Evolutionary conservation across 352 stramenopile genomes (phyloP), one percentile per base, ranked within the genome.

Genomic region (Phytophthora colocasiae): DNA sequence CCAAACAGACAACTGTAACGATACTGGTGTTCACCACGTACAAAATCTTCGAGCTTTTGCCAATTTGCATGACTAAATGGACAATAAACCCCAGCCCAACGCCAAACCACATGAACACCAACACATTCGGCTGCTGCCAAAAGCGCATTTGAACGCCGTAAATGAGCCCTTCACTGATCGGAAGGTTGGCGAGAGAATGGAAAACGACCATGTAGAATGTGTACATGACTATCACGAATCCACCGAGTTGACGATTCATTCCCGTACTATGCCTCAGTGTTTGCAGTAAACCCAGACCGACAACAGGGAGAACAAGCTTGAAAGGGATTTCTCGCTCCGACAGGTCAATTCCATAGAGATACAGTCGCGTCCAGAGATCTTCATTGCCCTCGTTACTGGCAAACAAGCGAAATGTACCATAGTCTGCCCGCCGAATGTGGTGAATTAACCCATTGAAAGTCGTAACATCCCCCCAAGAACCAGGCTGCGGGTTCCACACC

Each of bases 141-240:
- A 98, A 98, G 32, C 92, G 87, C 89, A 96, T 96, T 71, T 99
- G 95, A 15, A 99, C 91, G 1, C 93, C 97, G 58, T 95, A 98
- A 15, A 98, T 81, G 14, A 99, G 86, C 0, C 79, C 79, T 73
- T 98, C 91, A 32, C 78, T 85, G 22, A 99, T 80, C 32, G 96
- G 96, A 14, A 99, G 72, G 69, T 99, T 99, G 17, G 92, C 87
- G 0, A 99, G 73, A 9, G 89, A 81, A 75, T 98, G 96, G 71
- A 99, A 99, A 6, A 98, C 81, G 14, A 95, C n/a, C 60, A 98
- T 78, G 70, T 99, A 99, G 61, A 98, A 96, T 6, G 68, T 17
- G 15, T 97, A 89, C 40, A 88, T 78, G 4, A 40, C 62, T 12
- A 90, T 32, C 22, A 64, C 45, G 19, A 71, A 63, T 43, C 36